These are phyloP conservation scores for Didymella arachidicola DNA, from an alignment of 2,329 filamentous ascomycete species.

Conservation along the genomic window DNA sequence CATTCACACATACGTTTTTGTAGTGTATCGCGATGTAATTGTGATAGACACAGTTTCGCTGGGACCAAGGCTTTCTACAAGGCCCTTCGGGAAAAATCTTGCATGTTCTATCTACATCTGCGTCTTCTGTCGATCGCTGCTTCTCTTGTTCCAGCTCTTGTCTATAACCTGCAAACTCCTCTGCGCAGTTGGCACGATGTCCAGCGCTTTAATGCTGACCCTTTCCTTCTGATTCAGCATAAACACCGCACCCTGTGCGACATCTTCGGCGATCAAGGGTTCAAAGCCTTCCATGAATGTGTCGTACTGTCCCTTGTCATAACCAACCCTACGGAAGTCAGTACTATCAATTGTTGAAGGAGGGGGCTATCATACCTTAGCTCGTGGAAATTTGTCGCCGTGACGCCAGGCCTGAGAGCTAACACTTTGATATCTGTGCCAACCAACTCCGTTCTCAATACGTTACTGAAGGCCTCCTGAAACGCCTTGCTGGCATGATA, in stretches of 20 bases:
- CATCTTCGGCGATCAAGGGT: slow-evolving; percentile 54
- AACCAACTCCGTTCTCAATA: slow-evolving; percentile 57
- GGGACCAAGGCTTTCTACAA: not conserved
- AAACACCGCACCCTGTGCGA: slow-evolving; percentile 54
- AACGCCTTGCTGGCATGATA: slow-evolving; percentile 59
- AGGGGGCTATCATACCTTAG: slow-evolving; percentile 30
- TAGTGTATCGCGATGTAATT: too few species aligned
- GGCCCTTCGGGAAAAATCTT: not conserved
- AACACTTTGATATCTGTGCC: slow-evolving; percentile 59
- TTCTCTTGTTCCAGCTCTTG: slow-evolving; percentile 53
- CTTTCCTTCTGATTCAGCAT: slow-evolving; percentile 54
- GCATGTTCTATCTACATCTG: slow-evolving; percentile 1
- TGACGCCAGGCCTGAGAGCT: slow-evolving; percentile 57
- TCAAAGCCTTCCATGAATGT: slow-evolving; percentile 57
- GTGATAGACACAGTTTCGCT: not conserved
- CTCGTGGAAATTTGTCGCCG: slow-evolving; percentile 59
- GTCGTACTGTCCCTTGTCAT: slow-evolving; percentile 54
- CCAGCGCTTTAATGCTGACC: slow-evolving; percentile 57
- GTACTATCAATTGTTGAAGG: not conserved
- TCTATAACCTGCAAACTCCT: slow-evolving; percentile 50
- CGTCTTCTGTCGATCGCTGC: slow-evolving; percentile 7
- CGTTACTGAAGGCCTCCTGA: slow-evolving; percentile 60
- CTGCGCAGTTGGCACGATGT: slow-evolving; percentile 57
- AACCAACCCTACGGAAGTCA: slow-evolving; percentile 42
- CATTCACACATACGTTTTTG: too few species aligned